Evolutionary conservation across 208 protist genomes (phyloP), one percentile per base, ranked within the genome.

Genomic region (Acanthamoeba castellanii): DNA sequence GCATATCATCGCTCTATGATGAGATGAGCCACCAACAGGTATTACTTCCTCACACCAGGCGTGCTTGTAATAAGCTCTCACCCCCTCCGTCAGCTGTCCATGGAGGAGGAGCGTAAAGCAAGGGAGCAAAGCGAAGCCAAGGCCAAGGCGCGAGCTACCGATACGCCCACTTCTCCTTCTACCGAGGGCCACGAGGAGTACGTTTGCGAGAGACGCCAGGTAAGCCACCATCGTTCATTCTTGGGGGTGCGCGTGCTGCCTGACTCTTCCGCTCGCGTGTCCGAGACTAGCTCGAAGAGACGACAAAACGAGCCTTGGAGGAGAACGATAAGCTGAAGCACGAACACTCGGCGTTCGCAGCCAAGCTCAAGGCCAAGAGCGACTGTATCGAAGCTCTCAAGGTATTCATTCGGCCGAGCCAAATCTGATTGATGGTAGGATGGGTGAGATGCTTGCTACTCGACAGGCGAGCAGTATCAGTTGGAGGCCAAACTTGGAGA

Each of bases 321-420:
- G 18, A 84, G 16, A 55, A 84, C 74, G 42, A 84, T 11, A 84
- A 13, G 32, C 0, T 84, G 25, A 45, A 55, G 32, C 37, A 32
- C 27, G 74, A 84, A n/a, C 45, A 55, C 52, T 1, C 74, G 5
- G 34, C 74, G 11, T 5, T 55, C 2, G 18, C 6, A 0, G 74
- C 45, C 42, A 84, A 84, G 22, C 20, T 84, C 74, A 84, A 84
- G 25, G 14, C 74, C 6, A 84, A 84, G 74, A 84, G 52, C 32
- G 74, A 45, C 1, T 55, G 9, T 0, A 57, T 84, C 3, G 74
- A 50, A 55, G 8, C 34, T 9, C 45, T 84, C 0, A 27, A 84
- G 74, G 74, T 82, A 45, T 61, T 61, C 57, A 4, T 20, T 30
- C 5, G 61, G 1, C 32, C 7, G 37, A 20, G 20, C 16, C 3